phyloP scores from a whole-genome alignment of 2,329 filamentous ascomycete species.

The Xylaria sp. region DNA sequence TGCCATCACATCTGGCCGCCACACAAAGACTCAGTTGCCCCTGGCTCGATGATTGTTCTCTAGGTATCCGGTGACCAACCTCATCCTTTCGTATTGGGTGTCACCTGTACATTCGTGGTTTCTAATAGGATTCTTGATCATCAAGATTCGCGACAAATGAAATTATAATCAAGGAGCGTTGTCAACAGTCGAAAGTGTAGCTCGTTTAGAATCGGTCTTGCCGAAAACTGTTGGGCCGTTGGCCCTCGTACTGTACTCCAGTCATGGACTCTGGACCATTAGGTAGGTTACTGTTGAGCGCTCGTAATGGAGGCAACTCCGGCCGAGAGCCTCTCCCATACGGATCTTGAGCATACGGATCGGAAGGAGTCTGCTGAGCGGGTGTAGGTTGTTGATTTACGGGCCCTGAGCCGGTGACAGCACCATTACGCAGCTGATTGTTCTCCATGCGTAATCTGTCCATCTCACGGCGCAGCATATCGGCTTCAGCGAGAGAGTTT shows the following conservation, averaged over 20 bases:
- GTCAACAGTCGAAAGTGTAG: slow-evolving; percentile 3
- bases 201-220: slow-evolving; percentile 48
- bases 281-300: slow-evolving; percentile 58
- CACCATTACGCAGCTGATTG: slow-evolving; percentile 56
- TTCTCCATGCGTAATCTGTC: slow-evolving; percentile 61
- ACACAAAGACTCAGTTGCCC: slow-evolving; percentile 13
- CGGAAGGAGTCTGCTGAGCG: slow-evolving; percentile 47
- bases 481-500: slow-evolving; percentile 57
- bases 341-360: slow-evolving; percentile 48
- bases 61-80: slow-evolving; percentile 3
- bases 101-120: slow-evolving; percentile 34
- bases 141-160: slow-evolving; percentile 36
- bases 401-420: slow-evolving; percentile 40
- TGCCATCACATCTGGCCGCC: slow-evolving; percentile 31
- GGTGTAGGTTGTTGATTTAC: slow-evolving; percentile 44
- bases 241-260: slow-evolving; percentile 70
- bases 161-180: slow-evolving; percentile 29
- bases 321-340: slow-evolving; percentile 53
- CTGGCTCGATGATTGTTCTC: slow-evolving; percentile 13
- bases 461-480: slow-evolving; percentile 62
- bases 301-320: slow-evolving; percentile 68
- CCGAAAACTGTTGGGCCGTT: slow-evolving; percentile 61
- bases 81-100: slow-evolving; percentile 28
- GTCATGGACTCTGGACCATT: slow-evolving; percentile 70
- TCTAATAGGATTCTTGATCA: slow-evolving; percentile 33